Evolutionary conservation across 768 basidiomycete species (phyloP), one percentile per base, ranked within the genome.

Genomic region (Lactarius hengduanensis): DNA sequence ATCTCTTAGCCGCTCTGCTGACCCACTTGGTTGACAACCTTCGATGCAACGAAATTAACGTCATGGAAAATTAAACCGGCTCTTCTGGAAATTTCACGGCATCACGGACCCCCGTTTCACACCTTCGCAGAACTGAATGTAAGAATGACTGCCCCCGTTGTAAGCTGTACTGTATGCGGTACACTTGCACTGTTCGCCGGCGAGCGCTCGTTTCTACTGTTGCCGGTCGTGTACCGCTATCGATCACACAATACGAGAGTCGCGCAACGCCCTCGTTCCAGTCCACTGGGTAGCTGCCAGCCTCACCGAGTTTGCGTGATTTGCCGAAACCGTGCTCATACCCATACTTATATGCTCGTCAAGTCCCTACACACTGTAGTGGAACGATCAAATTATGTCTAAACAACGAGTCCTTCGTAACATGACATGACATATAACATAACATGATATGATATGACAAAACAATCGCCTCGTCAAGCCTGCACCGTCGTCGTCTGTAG

Each of bases 11-110:
- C 22, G 50, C 50, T 53, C 22, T 53, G 50, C 13, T 53, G 50
- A 10, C 50, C 30, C 50, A 13, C 22, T 26, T 53, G 22, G 26
- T 15, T 53, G 50, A 53, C 50, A 53, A 26, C 26, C 50, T 53
- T 53, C 50, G 50, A 53, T 53, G 50, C 50, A 53, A 53, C 50
- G 13, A 53, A 26, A 53, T n/a, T 53, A 26, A 53, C 50, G 50
- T 53, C 50, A 53, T 22, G 22, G 11, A 11, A 22, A 3, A 15
- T 13, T 26, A 53, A 26, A 7, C 0, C 26, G 50, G 50, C n/a
- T 11, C 11, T 26, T 53, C 26, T 28, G 13, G 50, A 53, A 22
- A 6, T 16, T 26, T 53, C 22, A 53, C 50, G 26, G 50, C 15
- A 53, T 53, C 6, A 22, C 26, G 47, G 11, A 5, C 47, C 41